These are phyloP conservation scores for Fusarium sp. DNA, from an alignment of 2,329 filamentous ascomycete species.

Conservation along the genomic window DNA sequence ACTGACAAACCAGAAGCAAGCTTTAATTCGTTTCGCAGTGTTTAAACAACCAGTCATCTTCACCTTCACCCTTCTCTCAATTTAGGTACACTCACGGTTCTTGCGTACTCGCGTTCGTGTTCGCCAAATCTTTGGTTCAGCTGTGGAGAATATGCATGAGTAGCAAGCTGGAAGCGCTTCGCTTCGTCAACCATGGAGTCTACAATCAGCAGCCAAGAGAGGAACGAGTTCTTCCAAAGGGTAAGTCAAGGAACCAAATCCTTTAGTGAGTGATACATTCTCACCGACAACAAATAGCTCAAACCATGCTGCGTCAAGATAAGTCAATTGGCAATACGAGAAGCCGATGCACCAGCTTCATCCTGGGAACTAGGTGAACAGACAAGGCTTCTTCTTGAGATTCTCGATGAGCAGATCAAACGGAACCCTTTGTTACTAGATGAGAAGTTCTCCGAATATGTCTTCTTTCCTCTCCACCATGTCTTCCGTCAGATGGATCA, in stretches of 20 bases:
- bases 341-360: slow-evolving; percentile 56
- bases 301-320: slow-evolving; percentile 72
- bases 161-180: slow-evolving; percentile 35
- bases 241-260: slow-evolving; percentile 24
- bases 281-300: slow-evolving; percentile 58
- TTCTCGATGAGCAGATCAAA: slow-evolving; percentile 60
- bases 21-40: slow-evolving; percentile 1
- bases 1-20: slow-evolving; percentile 5
- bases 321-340: slow-evolving; percentile 66
- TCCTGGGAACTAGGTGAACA: slow-evolving; percentile 60
- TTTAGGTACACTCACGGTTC: background rate
- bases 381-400: slow-evolving; percentile 57
- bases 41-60: slow-evolving; percentile 1
- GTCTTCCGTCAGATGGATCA: slow-evolving; percentile 81
- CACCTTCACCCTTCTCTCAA: background rate
- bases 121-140: slow-evolving; percentile 22
- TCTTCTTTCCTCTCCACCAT: slow-evolving; percentile 92
- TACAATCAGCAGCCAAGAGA: slow-evolving; percentile 37
- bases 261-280: background rate
- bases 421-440: slow-evolving; percentile 70
- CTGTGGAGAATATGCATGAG: slow-evolving; percentile 40
- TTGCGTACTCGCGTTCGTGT: slow-evolving; percentile 31
- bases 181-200: slow-evolving; percentile 46
- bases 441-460: slow-evolving; percentile 88
- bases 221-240: slow-evolving; percentile 51